Evolutionary conservation across 805 yeast genomes (phyloP).

Genomic region (Kluyveromyces aestuarii): DNA sequence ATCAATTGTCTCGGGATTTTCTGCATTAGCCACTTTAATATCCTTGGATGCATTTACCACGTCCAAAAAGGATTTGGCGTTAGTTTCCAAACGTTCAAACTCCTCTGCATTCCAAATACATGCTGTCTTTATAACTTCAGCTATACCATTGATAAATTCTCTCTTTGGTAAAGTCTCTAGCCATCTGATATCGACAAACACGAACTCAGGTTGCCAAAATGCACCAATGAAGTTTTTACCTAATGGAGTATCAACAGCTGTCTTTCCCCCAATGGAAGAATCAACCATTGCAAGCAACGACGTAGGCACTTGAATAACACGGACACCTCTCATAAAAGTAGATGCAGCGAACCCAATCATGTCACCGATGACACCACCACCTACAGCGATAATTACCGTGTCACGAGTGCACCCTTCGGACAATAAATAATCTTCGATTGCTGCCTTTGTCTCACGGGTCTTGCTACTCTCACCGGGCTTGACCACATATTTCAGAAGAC

Average conservation of each 20-base stretch:
- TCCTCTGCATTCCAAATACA: slow-evolving; percentile 94
- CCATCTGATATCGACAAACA: slow-evolving; percentile 82
- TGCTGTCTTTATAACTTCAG: slow-evolving; percentile 95
- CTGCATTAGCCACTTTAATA: slow-evolving; percentile 7
- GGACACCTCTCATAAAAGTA: slow-evolving; percentile 96
- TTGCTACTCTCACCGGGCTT: slow-evolving; percentile 93
- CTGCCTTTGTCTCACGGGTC: slow-evolving; percentile 80
- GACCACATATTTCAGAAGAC: slow-evolving; percentile 66
- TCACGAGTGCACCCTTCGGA: slow-evolving; percentile 88
- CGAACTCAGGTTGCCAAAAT: slow-evolving; percentile 90
- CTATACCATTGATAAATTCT: slow-evolving; percentile 96
- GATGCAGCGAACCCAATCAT: slow-evolving; percentile 99
- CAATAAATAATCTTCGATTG: slow-evolving; percentile 83
- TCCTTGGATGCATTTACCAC: slow-evolving; percentile 40
- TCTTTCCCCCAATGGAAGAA: slow-evolving; percentile 95
- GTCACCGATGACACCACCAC: slow-evolving; percentile 98
- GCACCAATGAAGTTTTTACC: slow-evolving; percentile 97
- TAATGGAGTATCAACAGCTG: slow-evolving; percentile 93
- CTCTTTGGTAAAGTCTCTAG: slow-evolving; percentile 82
- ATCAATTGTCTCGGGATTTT: slow-evolving; percentile 25
- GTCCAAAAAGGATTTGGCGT: slow-evolving; percentile 59
- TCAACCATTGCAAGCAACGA: slow-evolving; percentile 95
- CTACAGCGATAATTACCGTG: slow-evolving; percentile 87
- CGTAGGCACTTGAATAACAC: slow-evolving; percentile 91
- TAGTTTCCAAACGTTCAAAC: slow-evolving; percentile 72